Percentiles rank a stretch among this genome's conserved stretches.
These are phyloP conservation scores for Polymyxa betae DNA, from an alignment of 208 protist species.

Conservation along the genomic window DNA sequence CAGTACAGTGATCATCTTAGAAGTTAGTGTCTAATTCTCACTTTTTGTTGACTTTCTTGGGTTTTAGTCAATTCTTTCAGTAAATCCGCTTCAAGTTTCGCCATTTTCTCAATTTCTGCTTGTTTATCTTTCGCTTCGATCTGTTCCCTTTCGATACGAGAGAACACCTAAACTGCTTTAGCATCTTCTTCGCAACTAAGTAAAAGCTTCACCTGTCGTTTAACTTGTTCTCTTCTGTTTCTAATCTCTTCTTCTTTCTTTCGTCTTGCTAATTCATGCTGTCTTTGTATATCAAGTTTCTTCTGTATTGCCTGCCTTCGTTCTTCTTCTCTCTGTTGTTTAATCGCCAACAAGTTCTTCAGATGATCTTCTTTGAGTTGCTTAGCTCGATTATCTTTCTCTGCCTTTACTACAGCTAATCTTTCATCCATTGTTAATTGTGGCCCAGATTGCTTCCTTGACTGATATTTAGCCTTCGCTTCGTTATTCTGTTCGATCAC, in stretches of 20 bases:
- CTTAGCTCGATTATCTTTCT: not conserved
- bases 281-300: slow-evolving; percentile 17
- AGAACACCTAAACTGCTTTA: not conserved
- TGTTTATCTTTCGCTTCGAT: not conserved
- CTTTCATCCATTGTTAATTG: not conserved
- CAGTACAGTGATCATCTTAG: not conserved
- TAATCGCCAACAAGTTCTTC: not conserved
- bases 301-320: not conserved
- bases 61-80: not conserved
- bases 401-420: not conserved
- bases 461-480: not conserved
- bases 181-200: not conserved
- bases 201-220: not conserved
- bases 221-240: not conserved
- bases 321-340: not conserved
- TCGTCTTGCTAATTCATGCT: slow-evolving; percentile 26
- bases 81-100: slow-evolving; percentile 1
- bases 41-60: not conserved
- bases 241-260: slow-evolving; percentile 17
- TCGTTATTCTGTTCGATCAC: not conserved
- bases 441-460: not conserved
- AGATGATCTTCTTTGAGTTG: slow-evolving; percentile 28
- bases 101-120: slow-evolving; percentile 4
- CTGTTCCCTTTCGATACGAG: slow-evolving; percentile 4
- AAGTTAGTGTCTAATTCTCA: not conserved